Evolutionary conservation across 306 rosid genomes (phyloP).

Genomic region (Spatholobus suberectus): DNA sequence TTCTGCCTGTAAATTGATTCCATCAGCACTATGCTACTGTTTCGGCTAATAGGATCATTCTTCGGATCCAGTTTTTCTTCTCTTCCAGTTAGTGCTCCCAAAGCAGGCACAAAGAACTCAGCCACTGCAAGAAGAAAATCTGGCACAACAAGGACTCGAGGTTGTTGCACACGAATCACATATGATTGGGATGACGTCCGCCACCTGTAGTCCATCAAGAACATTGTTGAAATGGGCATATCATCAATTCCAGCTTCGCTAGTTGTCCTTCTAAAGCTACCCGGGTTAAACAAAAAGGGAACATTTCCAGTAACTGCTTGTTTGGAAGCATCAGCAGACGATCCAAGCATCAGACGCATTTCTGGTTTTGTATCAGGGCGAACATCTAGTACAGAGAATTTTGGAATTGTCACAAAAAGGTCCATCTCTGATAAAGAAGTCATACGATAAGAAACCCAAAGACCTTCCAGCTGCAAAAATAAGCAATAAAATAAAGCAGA

Average conservation of each 20-base stretch:
- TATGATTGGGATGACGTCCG: slow-evolving; percentile 76
- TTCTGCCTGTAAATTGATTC: slow-evolving; percentile 77
- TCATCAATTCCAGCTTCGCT: slow-evolving; percentile 60
- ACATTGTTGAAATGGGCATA: slow-evolving; percentile 81
- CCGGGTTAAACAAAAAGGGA: slow-evolving; percentile 57
- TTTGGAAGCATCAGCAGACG: slow-evolving; percentile 78
- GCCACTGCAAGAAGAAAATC: slow-evolving; percentile 96
- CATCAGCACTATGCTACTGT: slow-evolving; percentile 63
- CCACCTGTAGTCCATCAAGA: slow-evolving; percentile 95
- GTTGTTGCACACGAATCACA: slow-evolving; percentile 94
- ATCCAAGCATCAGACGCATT: slow-evolving; percentile 99
- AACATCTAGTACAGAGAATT: slow-evolving; percentile 81
- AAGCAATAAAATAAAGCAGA: slow-evolving; percentile 33
- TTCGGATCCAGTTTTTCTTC: slow-evolving; percentile 87
- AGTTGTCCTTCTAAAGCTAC: slow-evolving; percentile 56
- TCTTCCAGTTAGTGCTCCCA: slow-evolving; percentile 90
- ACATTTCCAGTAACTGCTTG: slow-evolving; percentile 66
- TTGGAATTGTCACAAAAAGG: slow-evolving; percentile 88
- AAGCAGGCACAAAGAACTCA: slow-evolving; percentile 94
- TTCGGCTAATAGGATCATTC: slow-evolving; percentile 82
- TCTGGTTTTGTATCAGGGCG: slow-evolving; percentile 91
- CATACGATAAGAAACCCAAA: slow-evolving; percentile 96
- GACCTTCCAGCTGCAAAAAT: slow-evolving; percentile 85
- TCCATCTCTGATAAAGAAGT: slow-evolving; percentile 90
- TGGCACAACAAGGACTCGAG: slow-evolving; percentile 95